Evolutionary conservation across 495 filamentous ascomycete species (phyloP).

Genomic region (Glarea lozoyensis): DNA sequence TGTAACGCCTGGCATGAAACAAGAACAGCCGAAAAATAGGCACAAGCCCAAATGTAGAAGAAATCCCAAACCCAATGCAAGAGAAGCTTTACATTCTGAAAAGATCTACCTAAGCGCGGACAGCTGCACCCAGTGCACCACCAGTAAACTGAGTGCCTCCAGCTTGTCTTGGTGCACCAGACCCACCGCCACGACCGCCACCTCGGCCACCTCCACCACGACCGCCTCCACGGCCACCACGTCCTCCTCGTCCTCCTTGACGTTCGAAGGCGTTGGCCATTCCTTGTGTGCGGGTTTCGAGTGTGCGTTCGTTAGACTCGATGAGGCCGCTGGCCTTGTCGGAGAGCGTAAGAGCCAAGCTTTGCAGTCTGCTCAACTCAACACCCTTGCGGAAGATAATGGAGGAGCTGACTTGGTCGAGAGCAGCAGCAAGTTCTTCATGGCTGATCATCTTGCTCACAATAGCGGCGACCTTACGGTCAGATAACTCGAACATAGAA

Average conservation of each 20-base stretch:
- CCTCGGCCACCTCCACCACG: constrained; percentile 65
- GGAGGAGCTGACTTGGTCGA: constrained; percentile 95
- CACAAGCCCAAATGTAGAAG: too few species aligned
- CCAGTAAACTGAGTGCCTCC: constrained; percentile 51
- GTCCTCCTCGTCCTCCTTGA: constrained; percentile 66
- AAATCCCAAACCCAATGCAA: constrained; percentile 25
- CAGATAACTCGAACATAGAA: constrained; percentile 88
- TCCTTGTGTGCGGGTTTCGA: constrained; percentile 94
- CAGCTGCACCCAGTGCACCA: constrained; percentile 45
- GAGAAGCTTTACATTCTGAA: too few species aligned
- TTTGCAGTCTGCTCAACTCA: constrained; percentile 91
- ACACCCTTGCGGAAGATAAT: constrained; percentile 99
- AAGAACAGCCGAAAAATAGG: constrained; percentile 11
- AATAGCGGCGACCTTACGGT: constrained; percentile 85
- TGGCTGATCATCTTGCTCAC: constrained; percentile 99
- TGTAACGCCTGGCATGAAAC: constrained; percentile 23
- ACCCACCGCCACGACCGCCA: constrained; percentile 44
- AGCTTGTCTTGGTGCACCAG: constrained; percentile 44
- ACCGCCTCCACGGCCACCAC: constrained; percentile 61
- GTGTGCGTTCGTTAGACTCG: constrained; percentile 91
- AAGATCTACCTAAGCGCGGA: constrained; percentile 38
- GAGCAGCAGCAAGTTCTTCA: constrained; percentile 89
- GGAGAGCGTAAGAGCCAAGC: constrained; percentile 81
- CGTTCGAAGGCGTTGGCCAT: constrained; percentile 91
- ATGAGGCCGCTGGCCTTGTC: constrained; percentile 95